Evolutionary conservation across 2,329 filamentous ascomycete species (phyloP).

Genomic region (Cordyceps cateniannulata): DNA sequence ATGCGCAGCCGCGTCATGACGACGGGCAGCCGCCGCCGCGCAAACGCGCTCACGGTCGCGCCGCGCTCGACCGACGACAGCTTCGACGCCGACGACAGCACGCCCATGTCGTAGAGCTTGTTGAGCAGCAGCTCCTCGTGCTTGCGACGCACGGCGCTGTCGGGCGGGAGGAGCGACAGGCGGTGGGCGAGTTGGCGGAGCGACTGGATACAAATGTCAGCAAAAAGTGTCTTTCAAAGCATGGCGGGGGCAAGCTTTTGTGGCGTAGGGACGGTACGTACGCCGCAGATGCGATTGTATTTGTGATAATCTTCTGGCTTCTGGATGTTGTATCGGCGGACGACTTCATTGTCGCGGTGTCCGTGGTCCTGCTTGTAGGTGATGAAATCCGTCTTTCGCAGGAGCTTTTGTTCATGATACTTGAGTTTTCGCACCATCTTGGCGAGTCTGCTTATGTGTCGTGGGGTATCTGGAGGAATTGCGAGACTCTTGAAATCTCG

Average conservation of each 20-base stretch:
- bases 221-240: not conserved
- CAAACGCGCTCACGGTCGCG: conserved; percentile 84
- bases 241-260: conserved; percentile 19
- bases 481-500: not conserved
- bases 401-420: conserved; percentile 92
- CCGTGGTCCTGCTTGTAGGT: conserved; percentile 84
- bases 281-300: conserved; percentile 62
- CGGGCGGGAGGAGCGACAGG: conserved; percentile 73
- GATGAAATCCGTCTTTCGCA: conserved; percentile 89
- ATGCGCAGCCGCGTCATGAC: conserved; percentile 87
- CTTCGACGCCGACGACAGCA: conserved; percentile 69
- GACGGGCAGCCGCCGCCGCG: conserved; percentile 74
- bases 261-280: conserved; percentile 30
- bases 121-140: conserved; percentile 82
- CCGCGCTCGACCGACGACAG: conserved; percentile 81
- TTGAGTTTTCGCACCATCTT: conserved; percentile 93
- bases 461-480: not conserved
- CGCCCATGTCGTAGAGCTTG: conserved; percentile 89
- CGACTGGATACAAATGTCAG: conserved; percentile 43
- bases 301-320: conserved; percentile 78
- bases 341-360: conserved; percentile 75
- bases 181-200: conserved; percentile 85
- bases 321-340: conserved; percentile 84
- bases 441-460: conserved; percentile 13
- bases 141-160: conserved; percentile 71